These are phyloP conservation scores for Microcos paniculata DNA, from an alignment of 345 rosid species.

Conservation along the genomic window DNA sequence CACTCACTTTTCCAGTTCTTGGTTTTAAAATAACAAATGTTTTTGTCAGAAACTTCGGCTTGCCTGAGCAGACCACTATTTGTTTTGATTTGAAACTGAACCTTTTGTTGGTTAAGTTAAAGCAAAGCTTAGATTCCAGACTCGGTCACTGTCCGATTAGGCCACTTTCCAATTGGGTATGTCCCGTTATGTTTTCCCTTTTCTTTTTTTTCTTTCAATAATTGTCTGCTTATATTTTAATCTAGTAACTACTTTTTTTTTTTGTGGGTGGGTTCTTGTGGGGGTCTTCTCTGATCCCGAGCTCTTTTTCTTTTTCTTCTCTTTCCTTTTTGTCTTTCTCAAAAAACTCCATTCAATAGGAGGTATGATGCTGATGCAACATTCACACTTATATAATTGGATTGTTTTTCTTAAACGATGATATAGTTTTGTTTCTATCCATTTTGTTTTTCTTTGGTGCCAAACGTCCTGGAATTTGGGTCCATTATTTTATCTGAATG, in stretches of 20 bases:
- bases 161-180: constrained; percentile 25
- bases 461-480: constrained; percentile 6
- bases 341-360: constrained; percentile 4
- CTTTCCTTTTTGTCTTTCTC: constrained; percentile 39
- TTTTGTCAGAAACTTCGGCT: constrained; percentile 43
- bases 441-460: constrained; percentile 7
- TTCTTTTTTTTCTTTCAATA: constrained; percentile 17
- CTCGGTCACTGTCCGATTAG: constrained; percentile 16
- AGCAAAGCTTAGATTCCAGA: constrained; percentile 20
- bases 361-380: neutral
- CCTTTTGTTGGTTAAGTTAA: constrained; percentile 20
- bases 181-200: constrained; percentile 22
- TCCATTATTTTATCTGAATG: neutral
- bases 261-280: neutral
- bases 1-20: neutral
- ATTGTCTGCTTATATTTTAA: constrained; percentile 25
- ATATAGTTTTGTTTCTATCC: neutral
- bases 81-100: constrained; percentile 6
- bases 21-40: neutral
- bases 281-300: constrained; percentile 59
- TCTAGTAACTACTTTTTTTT: neutral
- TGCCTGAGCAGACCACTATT: neutral
- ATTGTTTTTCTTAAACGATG: neutral
- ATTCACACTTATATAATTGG: neutral
- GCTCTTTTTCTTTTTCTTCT: constrained; percentile 24